Percentiles rank a stretch among this genome's conserved stretches.
Evolutionary conservation across 2,329 filamentous ascomycete genomes (phyloP).

Genomic region (Phoma herbarum): DNA sequence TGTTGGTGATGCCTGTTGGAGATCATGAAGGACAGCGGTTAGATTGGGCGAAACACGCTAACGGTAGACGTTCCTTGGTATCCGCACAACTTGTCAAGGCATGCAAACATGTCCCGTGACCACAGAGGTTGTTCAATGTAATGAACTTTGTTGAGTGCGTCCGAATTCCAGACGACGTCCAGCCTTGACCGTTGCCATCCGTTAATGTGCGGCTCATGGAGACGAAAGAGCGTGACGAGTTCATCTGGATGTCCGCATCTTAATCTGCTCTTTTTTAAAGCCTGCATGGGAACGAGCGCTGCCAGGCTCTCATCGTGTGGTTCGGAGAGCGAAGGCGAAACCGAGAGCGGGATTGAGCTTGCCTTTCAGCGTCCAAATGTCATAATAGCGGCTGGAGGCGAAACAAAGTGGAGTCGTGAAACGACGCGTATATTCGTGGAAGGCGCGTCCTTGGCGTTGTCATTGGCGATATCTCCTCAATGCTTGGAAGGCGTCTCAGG

Average conservation of each 20-base stretch:
- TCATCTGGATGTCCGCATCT: neutral
- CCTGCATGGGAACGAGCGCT: neutral
- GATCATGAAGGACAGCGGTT: slow-evolving; percentile 40
- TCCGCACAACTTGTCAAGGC: slow-evolving; percentile 2
- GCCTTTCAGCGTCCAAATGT: neutral
- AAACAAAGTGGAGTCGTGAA: slow-evolving; percentile 26
- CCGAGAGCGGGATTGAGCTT: neutral
- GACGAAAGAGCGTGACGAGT: neutral
- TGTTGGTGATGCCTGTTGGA: slow-evolving; percentile 29
- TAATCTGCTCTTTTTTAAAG: neutral
- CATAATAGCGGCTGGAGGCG: slow-evolving; percentile 2
- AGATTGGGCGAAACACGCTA: slow-evolving; percentile 47
- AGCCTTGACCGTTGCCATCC: slow-evolving; percentile 1
- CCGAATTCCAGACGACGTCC: neutral
- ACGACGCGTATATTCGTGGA: slow-evolving; percentile 20
- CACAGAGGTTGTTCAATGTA: neutral
- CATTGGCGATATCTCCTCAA: slow-evolving; percentile 35
- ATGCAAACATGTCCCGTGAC: slow-evolving; percentile 9
- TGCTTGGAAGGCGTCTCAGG: slow-evolving; percentile 27
- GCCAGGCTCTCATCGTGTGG: neutral
- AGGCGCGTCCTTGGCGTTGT: slow-evolving; percentile 5
- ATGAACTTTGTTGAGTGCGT: neutral
- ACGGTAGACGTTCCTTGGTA: slow-evolving; percentile 12
- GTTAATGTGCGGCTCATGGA: neutral
- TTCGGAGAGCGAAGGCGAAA: neutral